Base-by-base conservation (phyloP, 2,329 filamentous ascomycete genomes). In the Colletotrichum viniferum region DNA sequence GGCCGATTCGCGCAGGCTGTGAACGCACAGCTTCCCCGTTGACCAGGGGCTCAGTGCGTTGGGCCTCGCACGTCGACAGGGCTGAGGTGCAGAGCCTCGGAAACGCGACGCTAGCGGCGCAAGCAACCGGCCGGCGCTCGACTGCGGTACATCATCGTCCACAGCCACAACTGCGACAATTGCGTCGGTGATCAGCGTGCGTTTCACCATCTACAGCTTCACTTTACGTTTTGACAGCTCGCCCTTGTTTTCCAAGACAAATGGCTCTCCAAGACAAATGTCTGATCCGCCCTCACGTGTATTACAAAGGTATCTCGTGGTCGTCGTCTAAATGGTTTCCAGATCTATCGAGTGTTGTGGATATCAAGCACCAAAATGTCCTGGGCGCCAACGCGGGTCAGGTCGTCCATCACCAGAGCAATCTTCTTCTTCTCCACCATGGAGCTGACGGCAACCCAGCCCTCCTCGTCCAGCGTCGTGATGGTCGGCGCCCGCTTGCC, bases 401-500 rank as follows among this genome's bases (percentile, higher is more conserved):
- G 84, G 79, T 95, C 90, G 83, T 98, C 96, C 96, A 98, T 98
- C 48, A 94, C 94, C 8, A 91, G 88, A 3, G 96, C 96, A 81
- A 98, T 94, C 81, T 91, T 90, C 87, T 95, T 96, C 87, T 95
- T 95, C 88, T 95, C 93, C 8, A 98, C 96, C 96, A 98, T 98
- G 65, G 93, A 93, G 82, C 92, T 95, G 77, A 98, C 94, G n/a
- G 96, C 96, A 43, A 98, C 95, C 96, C 96, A 98, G 69, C 93
- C 94, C 71, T 95, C 92, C 81, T 95, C 94, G 79, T 98, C 96
- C 4, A 99, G 89, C 18, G 94, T 88, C n/a, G 94, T 98, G 79
- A 98, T 90, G 3, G 96, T 98, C 4, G 97, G 95, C 3, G 97
- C 96, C 66, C 97, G 94, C 87, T 97, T 98, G 77, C 97, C 97